phyloP scores from a whole-genome alignment of 2,329 filamentous ascomycete genomes.

The Nigrospora sphaerica region DNA sequence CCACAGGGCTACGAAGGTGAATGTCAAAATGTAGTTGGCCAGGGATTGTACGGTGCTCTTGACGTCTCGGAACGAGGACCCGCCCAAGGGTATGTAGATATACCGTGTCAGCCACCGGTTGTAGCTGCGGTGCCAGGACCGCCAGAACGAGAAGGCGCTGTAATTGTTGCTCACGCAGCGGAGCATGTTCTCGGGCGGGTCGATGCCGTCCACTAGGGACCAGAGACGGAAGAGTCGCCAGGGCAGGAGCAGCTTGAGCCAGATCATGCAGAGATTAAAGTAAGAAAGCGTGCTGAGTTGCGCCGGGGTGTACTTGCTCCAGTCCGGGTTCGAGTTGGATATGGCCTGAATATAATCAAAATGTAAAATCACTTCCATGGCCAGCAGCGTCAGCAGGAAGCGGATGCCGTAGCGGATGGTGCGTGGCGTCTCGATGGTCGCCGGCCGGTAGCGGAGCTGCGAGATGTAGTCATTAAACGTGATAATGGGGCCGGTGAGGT shows the following conservation, averaged over 20 bases:
- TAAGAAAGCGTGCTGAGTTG: slow-evolving; percentile 87
- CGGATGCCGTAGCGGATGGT: slow-evolving; percentile 78
- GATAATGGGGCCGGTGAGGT: slow-evolving; percentile 85
- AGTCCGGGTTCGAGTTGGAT: slow-evolving; percentile 69
- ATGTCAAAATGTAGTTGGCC: slow-evolving; percentile 74
- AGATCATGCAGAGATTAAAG: slow-evolving; percentile 95
- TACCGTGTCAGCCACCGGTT: slow-evolving; percentile 94
- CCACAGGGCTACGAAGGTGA: slow-evolving; percentile 97
- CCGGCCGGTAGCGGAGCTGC: slow-evolving; percentile 67
- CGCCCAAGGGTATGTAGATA: slow-evolving; percentile 86
- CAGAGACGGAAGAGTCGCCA: slow-evolving; percentile 99
- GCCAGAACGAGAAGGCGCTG: slow-evolving; percentile 87
- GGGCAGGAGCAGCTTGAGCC: slow-evolving; percentile 92
- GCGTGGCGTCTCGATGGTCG: slow-evolving; percentile 62
- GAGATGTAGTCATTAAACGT: slow-evolving; percentile 98
- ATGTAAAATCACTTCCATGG: slow-evolving; percentile 88
- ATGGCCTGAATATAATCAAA: slow-evolving; percentile 93
- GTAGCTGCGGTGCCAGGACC: slow-evolving; percentile 89
- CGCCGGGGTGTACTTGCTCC: slow-evolving; percentile 76
- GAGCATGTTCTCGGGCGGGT: slow-evolving; percentile 97
- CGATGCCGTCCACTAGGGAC: slow-evolving; percentile 82
- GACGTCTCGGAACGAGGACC: slow-evolving; percentile 44
- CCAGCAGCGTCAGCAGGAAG: slow-evolving; percentile 71
- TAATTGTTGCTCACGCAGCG: slow-evolving; percentile 95
- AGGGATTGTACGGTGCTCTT: slow-evolving; percentile 49